Base-by-base conservation (phyloP, 139 green algal species). In the Tetradesmus lagerheimii region DNA sequence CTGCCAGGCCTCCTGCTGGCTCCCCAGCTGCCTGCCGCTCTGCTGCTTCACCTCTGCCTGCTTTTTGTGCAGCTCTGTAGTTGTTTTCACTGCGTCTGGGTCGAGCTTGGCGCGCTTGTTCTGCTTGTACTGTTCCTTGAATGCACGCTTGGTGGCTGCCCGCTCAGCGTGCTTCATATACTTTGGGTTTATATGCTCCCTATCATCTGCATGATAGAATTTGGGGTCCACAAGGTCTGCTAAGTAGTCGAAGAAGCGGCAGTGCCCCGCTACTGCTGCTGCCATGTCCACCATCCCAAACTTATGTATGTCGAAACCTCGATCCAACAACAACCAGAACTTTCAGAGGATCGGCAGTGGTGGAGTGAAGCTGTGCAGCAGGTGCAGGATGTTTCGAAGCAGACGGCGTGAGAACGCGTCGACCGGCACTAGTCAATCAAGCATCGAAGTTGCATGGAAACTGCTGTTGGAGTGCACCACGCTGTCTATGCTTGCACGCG, bases 201-300 rank as follows among this genome's bases (percentile, higher is more conserved):
- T 82, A 23, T 89, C 86, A 25, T 92, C 88, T 23, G 34, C 66
- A 47, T 95, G 90, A 66, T 97, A 98, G 85, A 93, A 93, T 38
- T 91, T 93, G 0, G 95, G 90, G 35, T 96, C 95, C 35, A 98
- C 94, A 0, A 96, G 81, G 38, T 97, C 95, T 0, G 96, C 96
- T 4, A 98, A 89, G 16, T 89, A 88, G 76, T 97, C 94, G 84
- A 98, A 98, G 87, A 97, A 98, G 8, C 89, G 86, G 25, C 91
- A 90, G 15, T 91, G 86, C 45, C 90, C 75, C 18, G 75, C 75
- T 47, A 45, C 67, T 78, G 67, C 67, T 78, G 67, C 67, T 78
- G 67, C 31, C 31, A 38, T 78, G 67, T 71, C 57, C 57, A 71
- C 57, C 57, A 71, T 71, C 57, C 23, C 31, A 23, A 71, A 20